phyloP scores from a whole-genome alignment of 1,139 yeast genomes.

The Pichia sp. region DNA sequence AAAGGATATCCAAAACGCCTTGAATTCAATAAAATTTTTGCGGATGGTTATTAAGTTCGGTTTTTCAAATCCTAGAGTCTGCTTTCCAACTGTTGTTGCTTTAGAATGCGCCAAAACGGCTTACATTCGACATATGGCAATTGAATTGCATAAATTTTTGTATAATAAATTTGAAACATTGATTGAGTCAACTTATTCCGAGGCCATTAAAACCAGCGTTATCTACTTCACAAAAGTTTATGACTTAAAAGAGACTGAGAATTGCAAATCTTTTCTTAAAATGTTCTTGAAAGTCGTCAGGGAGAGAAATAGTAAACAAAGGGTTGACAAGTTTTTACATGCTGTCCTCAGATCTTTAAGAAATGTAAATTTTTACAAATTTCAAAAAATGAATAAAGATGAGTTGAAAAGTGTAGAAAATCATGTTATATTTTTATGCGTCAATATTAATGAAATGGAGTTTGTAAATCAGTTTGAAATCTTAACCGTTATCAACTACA shows the following conservation, averaged over 20 bases:
- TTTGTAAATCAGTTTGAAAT: constrained; percentile 40
- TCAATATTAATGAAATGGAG: constrained; percentile 36
- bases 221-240: constrained; percentile 35
- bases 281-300: constrained; percentile 41
- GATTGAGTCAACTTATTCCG: constrained; percentile 56
- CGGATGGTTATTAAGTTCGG: constrained; percentile 56
- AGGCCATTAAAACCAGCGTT: constrained; percentile 56
- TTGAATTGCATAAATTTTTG: constrained; percentile 46
- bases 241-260: constrained; percentile 15
- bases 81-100: constrained; percentile 66
- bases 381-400: constrained; percentile 40
- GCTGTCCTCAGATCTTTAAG: constrained; percentile 33
- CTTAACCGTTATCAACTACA: constrained; percentile 19
- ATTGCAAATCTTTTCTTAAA: constrained; percentile 24
- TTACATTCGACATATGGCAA: constrained; percentile 43
- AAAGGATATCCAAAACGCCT: constrained; percentile 33
- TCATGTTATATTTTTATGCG: constrained; percentile 34
- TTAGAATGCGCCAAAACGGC: constrained; percentile 49
- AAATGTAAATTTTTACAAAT: constrained; percentile 36
- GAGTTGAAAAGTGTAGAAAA: constrained; percentile 32
- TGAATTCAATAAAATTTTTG: constrained; percentile 47
- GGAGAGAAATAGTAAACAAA: constrained; percentile 38
- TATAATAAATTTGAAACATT: constrained; percentile 66
- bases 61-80: constrained; percentile 64
- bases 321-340: constrained; percentile 42